Conservation (phyloP, 176 grass and related monocot species). For the Musa acuminata region DNA sequence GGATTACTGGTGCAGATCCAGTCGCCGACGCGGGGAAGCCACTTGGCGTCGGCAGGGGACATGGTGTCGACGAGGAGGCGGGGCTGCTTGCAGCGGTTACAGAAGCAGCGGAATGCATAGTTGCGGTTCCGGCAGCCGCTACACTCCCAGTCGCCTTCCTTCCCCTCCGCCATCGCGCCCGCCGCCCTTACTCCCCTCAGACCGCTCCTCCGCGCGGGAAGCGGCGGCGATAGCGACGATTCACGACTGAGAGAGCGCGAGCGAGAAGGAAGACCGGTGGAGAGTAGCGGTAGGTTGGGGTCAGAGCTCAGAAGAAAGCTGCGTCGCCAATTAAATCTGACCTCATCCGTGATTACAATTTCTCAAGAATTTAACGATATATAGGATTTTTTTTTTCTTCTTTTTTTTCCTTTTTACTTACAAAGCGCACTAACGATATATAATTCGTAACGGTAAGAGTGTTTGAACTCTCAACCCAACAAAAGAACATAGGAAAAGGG, state of each 20-base stretch:
- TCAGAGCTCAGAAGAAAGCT: too few relatives aligned
- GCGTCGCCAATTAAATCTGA: too few relatives aligned
- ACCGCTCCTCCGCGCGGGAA: not conserved
- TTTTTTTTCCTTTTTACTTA: too few relatives aligned
- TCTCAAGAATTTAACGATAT: too few relatives aligned
- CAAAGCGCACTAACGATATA: too few relatives aligned
- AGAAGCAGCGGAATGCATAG: slow-evolving; percentile 96
- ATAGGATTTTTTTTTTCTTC: too few relatives aligned
- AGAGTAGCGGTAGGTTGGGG: not conserved
- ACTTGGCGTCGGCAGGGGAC: slow-evolving; percentile 84
- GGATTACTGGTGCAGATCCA: slow-evolving; percentile 83
- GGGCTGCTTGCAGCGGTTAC: slow-evolving; percentile 98
- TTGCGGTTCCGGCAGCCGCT: slow-evolving; percentile 56
- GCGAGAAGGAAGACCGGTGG: not conserved
- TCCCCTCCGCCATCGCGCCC: slow-evolving; percentile 30
- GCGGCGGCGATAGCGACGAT: not conserved
- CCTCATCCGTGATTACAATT: too few relatives aligned
- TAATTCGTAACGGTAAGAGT: too few relatives aligned
- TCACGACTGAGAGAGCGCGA: not conserved
- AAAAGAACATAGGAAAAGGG: too few relatives aligned
- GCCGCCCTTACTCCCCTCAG: not conserved
- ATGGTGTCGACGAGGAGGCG: slow-evolving; percentile 77
- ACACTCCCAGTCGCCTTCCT: slow-evolving; percentile 55
- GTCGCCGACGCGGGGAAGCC: slow-evolving; percentile 88
- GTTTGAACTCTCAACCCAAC: too few relatives aligned